A percentile compares a stretch with the other conserved stretches of the same genome.
These are phyloP conservation scores for Rhodamnia argentea DNA, from an alignment of 345 rosid genomes.

Conservation along the genomic window DNA sequence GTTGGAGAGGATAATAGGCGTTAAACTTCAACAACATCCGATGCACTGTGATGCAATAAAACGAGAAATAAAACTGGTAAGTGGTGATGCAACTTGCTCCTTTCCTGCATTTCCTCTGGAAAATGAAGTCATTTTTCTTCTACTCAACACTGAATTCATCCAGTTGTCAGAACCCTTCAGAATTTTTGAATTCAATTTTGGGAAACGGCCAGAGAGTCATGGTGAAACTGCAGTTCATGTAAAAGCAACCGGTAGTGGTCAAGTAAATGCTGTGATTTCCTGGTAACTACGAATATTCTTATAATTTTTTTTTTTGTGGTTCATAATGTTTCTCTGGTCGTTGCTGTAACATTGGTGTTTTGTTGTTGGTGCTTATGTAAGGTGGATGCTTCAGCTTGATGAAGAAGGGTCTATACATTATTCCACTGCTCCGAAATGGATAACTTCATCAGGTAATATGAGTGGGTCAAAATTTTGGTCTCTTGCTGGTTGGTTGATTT, in stretches of 20 bases:
- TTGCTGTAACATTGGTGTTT: neutral
- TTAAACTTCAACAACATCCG: constrained; percentile 57
- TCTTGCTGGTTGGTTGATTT: neutral
- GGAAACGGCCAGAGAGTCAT: constrained; percentile 75
- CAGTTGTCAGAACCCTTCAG: constrained; percentile 92
- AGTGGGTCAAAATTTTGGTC: constrained; percentile 20
- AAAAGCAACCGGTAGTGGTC: constrained; percentile 52
- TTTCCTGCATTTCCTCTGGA: neutral
- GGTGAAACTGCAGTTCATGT: constrained; percentile 42
- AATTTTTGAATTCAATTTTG: constrained; percentile 87
- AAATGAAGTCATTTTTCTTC: constrained; percentile 15
- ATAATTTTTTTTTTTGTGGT: neutral
- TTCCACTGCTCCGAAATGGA: constrained; percentile 91
- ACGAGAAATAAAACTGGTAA: constrained; percentile 69
- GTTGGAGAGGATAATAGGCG: constrained; percentile 30
- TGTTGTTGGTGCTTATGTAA: constrained; percentile 4
- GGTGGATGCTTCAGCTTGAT: constrained; percentile 98
- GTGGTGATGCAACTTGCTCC: constrained; percentile 35
- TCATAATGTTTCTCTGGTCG: neutral
- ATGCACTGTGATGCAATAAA: constrained; percentile 76
- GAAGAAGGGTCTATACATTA: constrained; percentile 69
- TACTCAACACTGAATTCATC: constrained; percentile 35
- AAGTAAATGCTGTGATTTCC: constrained; percentile 68
- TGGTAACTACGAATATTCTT: constrained; percentile 37
- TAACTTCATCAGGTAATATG: constrained; percentile 29